Evolutionary conservation across 2,329 filamentous ascomycete species (phyloP).

Genomic region (Simplicillium aogashimaense): DNA sequence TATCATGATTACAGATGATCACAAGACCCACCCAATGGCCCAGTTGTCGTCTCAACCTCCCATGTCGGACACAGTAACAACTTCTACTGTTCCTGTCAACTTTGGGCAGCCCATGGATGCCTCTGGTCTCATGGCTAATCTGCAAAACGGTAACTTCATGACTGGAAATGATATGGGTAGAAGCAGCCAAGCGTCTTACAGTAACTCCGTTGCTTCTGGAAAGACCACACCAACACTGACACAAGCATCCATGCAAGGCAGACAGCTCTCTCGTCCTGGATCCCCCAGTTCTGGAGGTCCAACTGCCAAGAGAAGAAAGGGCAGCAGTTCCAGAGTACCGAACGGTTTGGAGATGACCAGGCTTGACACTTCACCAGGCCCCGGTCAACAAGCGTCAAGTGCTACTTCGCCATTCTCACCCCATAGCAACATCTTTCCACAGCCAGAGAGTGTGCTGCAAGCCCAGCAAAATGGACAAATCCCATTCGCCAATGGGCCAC

Average conservation of each 20-base stretch:
- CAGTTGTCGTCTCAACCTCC: conserved; percentile 15
- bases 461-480: conserved; percentile 33
- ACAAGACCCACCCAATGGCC: conserved; percentile 63
- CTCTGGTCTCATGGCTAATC: conserved; percentile 21
- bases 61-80: conserved; percentile 17
- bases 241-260: conserved; percentile 8
- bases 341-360: conserved; percentile 73
- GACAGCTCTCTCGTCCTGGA: conserved; percentile 57
- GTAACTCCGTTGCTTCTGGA: conserved; percentile 16
- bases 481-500: conserved; percentile 45
- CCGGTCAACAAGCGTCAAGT: conserved; percentile 25
- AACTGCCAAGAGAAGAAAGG: conserved; percentile 72
- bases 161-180: conserved; percentile 51
- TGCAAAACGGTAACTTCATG: conserved; percentile 33
- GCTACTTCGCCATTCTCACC: conserved; percentile 45
- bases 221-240: conserved; percentile 20
- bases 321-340: conserved; percentile 63
- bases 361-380: conserved; percentile 49
- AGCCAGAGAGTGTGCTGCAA: conserved; percentile 24
- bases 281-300: conserved; percentile 62
- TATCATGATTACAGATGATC: conserved; percentile 96
- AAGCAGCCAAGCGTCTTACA: conserved; percentile 28
- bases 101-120: conserved; percentile 13
- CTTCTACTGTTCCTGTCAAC: conserved; percentile 10
- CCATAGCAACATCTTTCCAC: conserved; percentile 29